Base-by-base conservation (phyloP, 179 eudicot genomes). In the Beta lomatogona region DNA sequence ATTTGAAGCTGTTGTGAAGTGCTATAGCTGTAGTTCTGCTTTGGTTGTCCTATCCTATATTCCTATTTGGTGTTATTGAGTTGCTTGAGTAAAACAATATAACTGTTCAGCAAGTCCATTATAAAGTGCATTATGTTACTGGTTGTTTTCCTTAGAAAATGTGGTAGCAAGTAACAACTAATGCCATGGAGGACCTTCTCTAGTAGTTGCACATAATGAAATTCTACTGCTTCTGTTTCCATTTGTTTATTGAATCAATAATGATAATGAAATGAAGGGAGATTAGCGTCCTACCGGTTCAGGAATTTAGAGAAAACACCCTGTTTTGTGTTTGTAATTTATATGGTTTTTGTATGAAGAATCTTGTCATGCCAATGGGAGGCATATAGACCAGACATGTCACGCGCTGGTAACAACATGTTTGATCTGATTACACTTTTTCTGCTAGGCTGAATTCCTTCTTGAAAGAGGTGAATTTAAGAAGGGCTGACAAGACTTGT, bases 401-500 rank as follows among this genome's bases (percentile, higher is more conserved):
- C 12, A 28, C 45, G 25, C 44, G 25, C 44, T 76, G 57, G 9
- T 77, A 58, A 15, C 48, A 15, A 19, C 14, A 1, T 48, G 19
- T 11, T 36, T 41, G 41, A 59, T 61, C 11, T 73, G 5, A n/a
- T 14, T 36, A 52, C 8, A 65, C 22, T 25, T 74, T n/a, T 46
- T 63, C 65, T 81, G 41, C 71, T 58, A 67, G 22, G 22, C 19
- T 46, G 53, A 21, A 68, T 66, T 64, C 25, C 71, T 25, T 31
- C 28, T 11, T 54, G 13, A 57, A 15, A 53, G 63, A 66, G 55
- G 21, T 66, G 58, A 71, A 50, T 19, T 77, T 48, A 52, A 52
- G 67, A 66, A 18, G 45, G 60, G 80, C 83, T 86, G 18, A 81
- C 60, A 16, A 63, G 59, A 66, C 10, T 45, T 60, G 65, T 68